Conservation (phyloP, 169 alveolate genomes). For the Plasmodium yoelii region DNA sequence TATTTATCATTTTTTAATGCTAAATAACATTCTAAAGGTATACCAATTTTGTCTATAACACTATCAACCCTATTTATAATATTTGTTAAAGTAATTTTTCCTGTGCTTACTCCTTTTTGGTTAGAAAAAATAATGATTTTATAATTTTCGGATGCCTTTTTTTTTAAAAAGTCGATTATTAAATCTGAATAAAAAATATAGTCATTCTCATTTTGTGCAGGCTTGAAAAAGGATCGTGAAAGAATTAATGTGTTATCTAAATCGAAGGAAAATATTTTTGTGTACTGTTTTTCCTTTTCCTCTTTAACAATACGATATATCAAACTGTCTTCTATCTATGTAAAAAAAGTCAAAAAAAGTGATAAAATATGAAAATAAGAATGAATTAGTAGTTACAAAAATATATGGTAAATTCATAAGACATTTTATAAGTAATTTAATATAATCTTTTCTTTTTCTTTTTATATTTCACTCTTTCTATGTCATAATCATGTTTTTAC, state of each 20-base stretch:
- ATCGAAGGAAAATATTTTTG: constrained; percentile 51
- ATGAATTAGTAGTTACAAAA: neutral
- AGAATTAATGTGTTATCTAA: constrained; percentile 59
- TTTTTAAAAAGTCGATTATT: constrained; percentile 55
- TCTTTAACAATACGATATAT: constrained; percentile 55
- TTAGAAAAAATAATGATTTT: constrained; percentile 63
- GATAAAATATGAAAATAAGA: neutral
- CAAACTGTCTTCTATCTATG: constrained; percentile 70
- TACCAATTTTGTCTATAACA: constrained; percentile 57
- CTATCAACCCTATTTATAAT: constrained; percentile 52
- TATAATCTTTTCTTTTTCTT: neutral
- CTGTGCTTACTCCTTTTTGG: constrained; percentile 71
- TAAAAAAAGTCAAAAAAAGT: neutral
- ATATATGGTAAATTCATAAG: neutral
- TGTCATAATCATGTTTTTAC: constrained; percentile 1
- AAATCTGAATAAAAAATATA: constrained; percentile 56
- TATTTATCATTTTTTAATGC: constrained; percentile 72
- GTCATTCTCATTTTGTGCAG: constrained; percentile 69
- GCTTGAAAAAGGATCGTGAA: constrained; percentile 57
- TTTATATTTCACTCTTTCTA: neutral
- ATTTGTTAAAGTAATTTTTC: constrained; percentile 43
- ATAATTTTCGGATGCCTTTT: constrained; percentile 44
- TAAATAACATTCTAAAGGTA: constrained; percentile 74
- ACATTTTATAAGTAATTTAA: neutral
- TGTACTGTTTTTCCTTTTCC: constrained; percentile 35